Percentiles rank a stretch among this genome's conserved stretches.
Evolutionary conservation across 805 yeast species (phyloP).

Genomic region (Starmerella geochares): DNA sequence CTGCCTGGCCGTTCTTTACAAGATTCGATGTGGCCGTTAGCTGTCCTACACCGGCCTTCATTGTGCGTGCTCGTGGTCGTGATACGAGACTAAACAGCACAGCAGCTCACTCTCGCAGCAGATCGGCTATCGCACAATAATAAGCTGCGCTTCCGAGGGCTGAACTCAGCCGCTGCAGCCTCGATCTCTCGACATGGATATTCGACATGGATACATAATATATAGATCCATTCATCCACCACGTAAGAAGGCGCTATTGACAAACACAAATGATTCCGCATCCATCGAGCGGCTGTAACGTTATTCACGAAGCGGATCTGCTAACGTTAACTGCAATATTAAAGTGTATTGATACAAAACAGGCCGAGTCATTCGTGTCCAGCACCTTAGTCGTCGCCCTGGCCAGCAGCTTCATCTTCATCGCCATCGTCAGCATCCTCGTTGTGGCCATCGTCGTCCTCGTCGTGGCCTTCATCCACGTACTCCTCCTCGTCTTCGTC

Average conservation of each 20-base stretch:
- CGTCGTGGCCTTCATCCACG: constrained; percentile 17
- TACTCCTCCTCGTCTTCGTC: constrained; percentile 10
- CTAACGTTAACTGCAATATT: too few relatives aligned
- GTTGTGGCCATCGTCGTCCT: constrained; percentile 9
- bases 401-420: not conserved
- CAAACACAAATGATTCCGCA: too few relatives aligned
- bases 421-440: constrained; percentile 7
- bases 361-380: too few relatives aligned
- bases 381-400: too few relatives aligned
- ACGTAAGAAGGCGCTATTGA: too few relatives aligned
- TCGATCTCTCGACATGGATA: too few relatives aligned
- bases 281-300: too few relatives aligned
- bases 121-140: not conserved
- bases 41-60: constrained; percentile 48
- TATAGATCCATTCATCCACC: too few relatives aligned
- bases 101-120: not conserved
- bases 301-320: too few relatives aligned
- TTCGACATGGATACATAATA: too few relatives aligned
- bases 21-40: constrained; percentile 62
- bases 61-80: not conserved
- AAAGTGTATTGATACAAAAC: too few relatives aligned
- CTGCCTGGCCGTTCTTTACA: constrained; percentile 48
- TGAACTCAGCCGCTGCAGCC: too few relatives aligned
- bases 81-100: constrained; percentile 1
- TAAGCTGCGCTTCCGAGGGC: not conserved